Base-by-base conservation (phyloP, 768 basidiomycete genomes). In the Termitomyces heimii region DNA sequence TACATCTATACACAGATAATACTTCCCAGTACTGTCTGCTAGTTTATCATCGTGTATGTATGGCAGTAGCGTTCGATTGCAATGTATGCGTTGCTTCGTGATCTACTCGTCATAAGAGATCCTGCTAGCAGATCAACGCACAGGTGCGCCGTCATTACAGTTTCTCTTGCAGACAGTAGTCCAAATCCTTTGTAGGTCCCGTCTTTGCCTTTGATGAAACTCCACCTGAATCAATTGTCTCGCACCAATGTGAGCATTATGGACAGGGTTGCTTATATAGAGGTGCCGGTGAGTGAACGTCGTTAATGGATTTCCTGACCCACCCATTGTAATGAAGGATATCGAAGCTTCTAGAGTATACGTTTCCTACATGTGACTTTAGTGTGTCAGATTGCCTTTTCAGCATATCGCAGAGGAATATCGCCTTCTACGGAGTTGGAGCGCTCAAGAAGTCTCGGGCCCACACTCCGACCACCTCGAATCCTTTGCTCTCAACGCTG, bases 1-100 rank as follows among this genome's bases (percentile, higher is more conserved):
- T 60, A 52, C 54, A 46, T 60, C 53, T 59, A 60, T 60, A 52
- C 54, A 46, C 49, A 47, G 57, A 58, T 58, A 29, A 43, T 53
- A 34, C 32, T 49, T 31, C 34, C 53, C 24, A 43, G 35, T 55
- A 39, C 49, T 50, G 31, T 46, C 31, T 49, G 44, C 47, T 50
- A 40, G 50, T 20, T 45, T 34, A 31, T 53, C n/a, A 20, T 57
- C 50, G 14, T 42, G 20, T 9, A 32, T 56, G 42, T 51, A 50
- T 26, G 37, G 26, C 40, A 44, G 49, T 61, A 56, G 57, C 47
- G 53, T 56, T 56, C 57, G 53, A 50, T 50, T 34, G 28, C 35
- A 59, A 37, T 53, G 42, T n/a, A 37, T 59, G 31, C 14, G 39
- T 58, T 46, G 35, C 43, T 53, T 61, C 54, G 31, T 60, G 37